A percentile compares a stretch with the other conserved stretches of the same genome.
These are phyloP conservation scores for Colletotrichum tofieldiae DNA, from an alignment of 2,329 filamentous ascomycete species.

Conservation along the genomic window DNA sequence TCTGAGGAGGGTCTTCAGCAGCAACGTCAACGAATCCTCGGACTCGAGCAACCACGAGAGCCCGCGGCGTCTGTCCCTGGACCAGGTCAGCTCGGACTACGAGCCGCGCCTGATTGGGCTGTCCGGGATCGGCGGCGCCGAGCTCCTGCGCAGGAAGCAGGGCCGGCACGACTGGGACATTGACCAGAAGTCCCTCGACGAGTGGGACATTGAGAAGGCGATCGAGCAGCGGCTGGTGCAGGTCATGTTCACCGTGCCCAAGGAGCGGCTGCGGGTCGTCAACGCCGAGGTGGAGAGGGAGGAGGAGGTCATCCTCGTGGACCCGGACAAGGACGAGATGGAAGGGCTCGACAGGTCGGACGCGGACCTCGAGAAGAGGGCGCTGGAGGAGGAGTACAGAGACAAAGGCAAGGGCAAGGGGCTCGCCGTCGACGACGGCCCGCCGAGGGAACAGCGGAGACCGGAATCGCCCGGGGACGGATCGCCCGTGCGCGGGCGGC, in stretches of 20 bases:
- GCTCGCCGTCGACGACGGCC: constrained; percentile 8
- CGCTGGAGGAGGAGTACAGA: constrained; percentile 12
- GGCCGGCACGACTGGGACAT: constrained; percentile 70
- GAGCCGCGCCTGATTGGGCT: constrained; percentile 62
- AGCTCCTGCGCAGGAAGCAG: constrained; percentile 68
- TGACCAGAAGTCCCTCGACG: constrained; percentile 72
- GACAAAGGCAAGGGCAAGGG: constrained; percentile 40
- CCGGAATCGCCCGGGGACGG: constrained; percentile 35
- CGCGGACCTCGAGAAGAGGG: constrained; percentile 24
- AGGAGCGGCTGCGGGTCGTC: constrained; percentile 88
- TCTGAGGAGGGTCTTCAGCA: constrained; percentile 74
- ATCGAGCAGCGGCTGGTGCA: constrained; percentile 81
- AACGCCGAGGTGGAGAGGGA: constrained; percentile 76
- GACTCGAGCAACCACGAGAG: constrained; percentile 45
- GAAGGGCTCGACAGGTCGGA: constrained; percentile 25
- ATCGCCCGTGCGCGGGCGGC: constrained; percentile 32
- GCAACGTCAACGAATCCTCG: constrained; percentile 54
- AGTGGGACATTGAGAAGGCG: constrained; percentile 84
- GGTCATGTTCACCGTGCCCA: constrained; percentile 94
- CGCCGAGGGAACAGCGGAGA: constrained; percentile 21
- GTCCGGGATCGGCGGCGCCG: constrained; percentile 60
- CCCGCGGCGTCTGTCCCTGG: constrained; percentile 48
- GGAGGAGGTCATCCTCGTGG: constrained; percentile 59
- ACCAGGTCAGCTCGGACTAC: constrained; percentile 59
- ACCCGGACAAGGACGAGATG: constrained; percentile 53